Base-by-base conservation (phyloP, 2,329 filamentous ascomycete species). In the Verticillium longisporum region DNA sequence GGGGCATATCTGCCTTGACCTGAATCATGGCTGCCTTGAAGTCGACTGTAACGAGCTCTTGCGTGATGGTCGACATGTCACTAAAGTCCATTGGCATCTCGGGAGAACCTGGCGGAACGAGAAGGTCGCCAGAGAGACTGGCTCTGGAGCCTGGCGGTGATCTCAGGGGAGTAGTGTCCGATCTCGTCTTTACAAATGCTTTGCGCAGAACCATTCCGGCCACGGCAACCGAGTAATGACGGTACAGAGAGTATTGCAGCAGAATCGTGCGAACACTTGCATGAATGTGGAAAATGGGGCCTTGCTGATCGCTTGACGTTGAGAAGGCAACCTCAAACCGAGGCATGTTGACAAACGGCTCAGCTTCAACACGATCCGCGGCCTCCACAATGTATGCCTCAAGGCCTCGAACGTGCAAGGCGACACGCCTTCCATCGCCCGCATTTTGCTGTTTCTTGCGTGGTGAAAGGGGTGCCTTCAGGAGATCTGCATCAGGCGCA, bases 361-460 rank as follows among this genome's bases (percentile, higher is more conserved):
- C 92, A 3, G 86, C 79, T 71, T 97, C 92, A 74, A 92, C 89
- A 64, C 87, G 89, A 64, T 97, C 91, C 2, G 89, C 83, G 0
- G 89, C 90, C 72, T 99, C 95, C 56, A 98, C 88, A 57, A 98
- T 90, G 68, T 95, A 94, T 0, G 89, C 92, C 73, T 98, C 95
- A 4, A 99, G 80, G 0, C 92, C 92, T 63, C 90, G 87, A 41
- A 90, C 84, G 70, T 96, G 90, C 32, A 98, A 75, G 3, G 90
- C 87, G 33, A 99, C 77, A 36, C 91, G 87, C 62, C 95, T 85
- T 1, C 93, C 93, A 75, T 99, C 94, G 13, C 83, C 83, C 1
- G 76, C 71, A n/a, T 77, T 76, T 60, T 83, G 80, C 59, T 82
- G 79, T 65, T 83, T 86, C 71, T 83, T 84, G 63, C 75, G 74